These are phyloP conservation scores for Diddensiella transvaalensis DNA, from an alignment of 805 yeast species.

Conservation along the genomic window DNA sequence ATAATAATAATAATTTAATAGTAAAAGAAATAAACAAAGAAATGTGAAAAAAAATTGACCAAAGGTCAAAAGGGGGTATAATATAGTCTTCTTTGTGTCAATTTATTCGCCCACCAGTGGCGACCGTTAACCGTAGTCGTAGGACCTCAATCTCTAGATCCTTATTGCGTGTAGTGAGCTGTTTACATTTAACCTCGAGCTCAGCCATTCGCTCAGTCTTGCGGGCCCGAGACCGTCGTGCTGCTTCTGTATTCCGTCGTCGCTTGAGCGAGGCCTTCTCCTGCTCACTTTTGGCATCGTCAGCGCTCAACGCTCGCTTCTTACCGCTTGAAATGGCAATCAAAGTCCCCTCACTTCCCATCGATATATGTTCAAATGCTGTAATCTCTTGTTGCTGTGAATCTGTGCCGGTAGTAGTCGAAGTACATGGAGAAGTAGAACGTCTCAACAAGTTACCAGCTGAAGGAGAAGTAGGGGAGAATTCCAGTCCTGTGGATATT, in stretches of 20 bases:
- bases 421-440: background rate
- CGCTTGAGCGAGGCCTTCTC: constrained; percentile 67
- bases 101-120: constrained; percentile 4
- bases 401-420: background rate
- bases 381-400: background rate
- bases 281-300: background rate
- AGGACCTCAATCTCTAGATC: constrained; percentile 23
- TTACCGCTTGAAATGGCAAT: background rate
- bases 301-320: background rate
- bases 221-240: constrained; percentile 88
- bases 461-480: background rate
- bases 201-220: constrained; percentile 89
- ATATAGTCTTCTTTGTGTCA: background rate
- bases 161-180: constrained; percentile 39
- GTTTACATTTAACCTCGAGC: constrained; percentile 76
- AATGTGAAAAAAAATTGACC: too few relatives aligned
- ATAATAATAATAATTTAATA: too few relatives aligned
- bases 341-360: too few relatives aligned
- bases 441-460: background rate
- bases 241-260: constrained; percentile 84
- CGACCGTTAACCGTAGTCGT: constrained; percentile 16
- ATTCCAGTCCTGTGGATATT: background rate
- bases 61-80: background rate
- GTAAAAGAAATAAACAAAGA: too few relatives aligned
- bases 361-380: background rate